phyloP scores from a whole-genome alignment of 768 basidiomycete genomes.

The Favolaschia claudopus region DNA sequence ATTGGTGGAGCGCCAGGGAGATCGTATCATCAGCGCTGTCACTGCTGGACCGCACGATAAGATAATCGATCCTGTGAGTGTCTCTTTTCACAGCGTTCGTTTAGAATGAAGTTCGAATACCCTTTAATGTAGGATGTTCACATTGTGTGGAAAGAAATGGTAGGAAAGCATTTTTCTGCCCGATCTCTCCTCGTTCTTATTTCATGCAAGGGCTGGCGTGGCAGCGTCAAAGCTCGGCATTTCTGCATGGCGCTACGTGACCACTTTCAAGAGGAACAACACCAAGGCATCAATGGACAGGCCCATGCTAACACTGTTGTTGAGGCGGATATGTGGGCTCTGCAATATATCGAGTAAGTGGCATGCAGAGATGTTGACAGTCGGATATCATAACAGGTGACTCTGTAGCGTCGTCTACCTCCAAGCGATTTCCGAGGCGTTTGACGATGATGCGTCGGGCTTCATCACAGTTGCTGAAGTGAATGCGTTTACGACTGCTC shows the following conservation, averaged over 20 bases:
- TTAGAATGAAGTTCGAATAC: neutral
- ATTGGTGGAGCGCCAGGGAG: conserved; percentile 36
- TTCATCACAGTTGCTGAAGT: conserved; percentile 31
- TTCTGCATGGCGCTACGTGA: conserved; percentile 48
- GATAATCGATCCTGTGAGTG: conserved; percentile 16
- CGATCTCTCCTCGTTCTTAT: no score
- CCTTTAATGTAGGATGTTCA: conserved; percentile 10
- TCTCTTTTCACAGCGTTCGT: no score
- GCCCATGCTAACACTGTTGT: neutral
- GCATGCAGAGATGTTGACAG: neutral
- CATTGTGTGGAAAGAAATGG: conserved; percentile 20
- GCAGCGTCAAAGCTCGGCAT: conserved; percentile 47
- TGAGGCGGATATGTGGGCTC: conserved; percentile 38
- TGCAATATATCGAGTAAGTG: conserved; percentile 38
- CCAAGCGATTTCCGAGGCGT: conserved; percentile 45
- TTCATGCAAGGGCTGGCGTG: conserved; percentile 41
- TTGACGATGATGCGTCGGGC: conserved; percentile 50
- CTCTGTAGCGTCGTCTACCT: conserved; percentile 32
- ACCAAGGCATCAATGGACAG: neutral
- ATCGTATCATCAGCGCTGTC: conserved; percentile 35
- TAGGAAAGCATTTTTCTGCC: no score
- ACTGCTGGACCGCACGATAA: conserved; percentile 17
- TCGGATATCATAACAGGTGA: neutral
- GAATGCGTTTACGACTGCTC: conserved; percentile 17
- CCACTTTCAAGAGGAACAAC: conserved; percentile 36